These are phyloP conservation scores for Phytomonas serpens DNA, from an alignment of 208 protist species.

Conservation along the genomic window DNA sequence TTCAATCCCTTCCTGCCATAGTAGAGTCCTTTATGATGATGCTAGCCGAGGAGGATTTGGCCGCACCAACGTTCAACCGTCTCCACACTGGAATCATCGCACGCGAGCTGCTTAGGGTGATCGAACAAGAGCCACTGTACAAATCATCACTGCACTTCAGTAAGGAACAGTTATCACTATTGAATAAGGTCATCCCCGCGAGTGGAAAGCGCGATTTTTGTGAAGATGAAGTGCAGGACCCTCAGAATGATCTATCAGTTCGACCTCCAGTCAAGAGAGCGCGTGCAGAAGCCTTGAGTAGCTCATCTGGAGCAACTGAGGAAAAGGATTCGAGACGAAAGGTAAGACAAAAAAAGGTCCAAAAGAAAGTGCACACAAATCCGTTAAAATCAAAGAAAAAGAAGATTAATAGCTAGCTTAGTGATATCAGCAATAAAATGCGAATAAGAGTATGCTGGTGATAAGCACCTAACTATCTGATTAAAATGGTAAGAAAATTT, in stretches of 20 bases:
- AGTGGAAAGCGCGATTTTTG: conserved; percentile 34
- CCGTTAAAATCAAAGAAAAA: conserved; percentile 1
- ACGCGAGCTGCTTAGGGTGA: conserved; percentile 62
- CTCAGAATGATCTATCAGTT: background rate
- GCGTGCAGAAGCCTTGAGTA: background rate
- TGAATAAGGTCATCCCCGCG: conserved; percentile 40
- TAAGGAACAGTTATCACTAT: conserved; percentile 19
- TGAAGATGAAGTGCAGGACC: conserved; percentile 10
- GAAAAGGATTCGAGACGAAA: conserved; percentile 1
- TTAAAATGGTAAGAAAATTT: conserved; percentile 3
- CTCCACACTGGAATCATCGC: conserved; percentile 65
- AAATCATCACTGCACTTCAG: conserved; percentile 47
- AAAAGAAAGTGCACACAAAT: conserved; percentile 1
- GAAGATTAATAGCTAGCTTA: background rate
- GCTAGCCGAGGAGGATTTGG: conserved; percentile 19
- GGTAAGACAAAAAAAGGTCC: conserved; percentile 5
- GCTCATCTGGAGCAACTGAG: background rate
- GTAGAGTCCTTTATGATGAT: conserved; percentile 47
- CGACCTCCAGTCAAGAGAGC: background rate
- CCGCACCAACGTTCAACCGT: conserved; percentile 34
- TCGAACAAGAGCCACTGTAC: conserved; percentile 42
- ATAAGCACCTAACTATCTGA: background rate
- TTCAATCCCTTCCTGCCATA: conserved; percentile 50
- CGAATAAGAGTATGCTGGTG: background rate
- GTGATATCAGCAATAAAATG: background rate